Base-by-base conservation (phyloP, 768 basidiomycete species). In the Russula brevipes region DNA sequence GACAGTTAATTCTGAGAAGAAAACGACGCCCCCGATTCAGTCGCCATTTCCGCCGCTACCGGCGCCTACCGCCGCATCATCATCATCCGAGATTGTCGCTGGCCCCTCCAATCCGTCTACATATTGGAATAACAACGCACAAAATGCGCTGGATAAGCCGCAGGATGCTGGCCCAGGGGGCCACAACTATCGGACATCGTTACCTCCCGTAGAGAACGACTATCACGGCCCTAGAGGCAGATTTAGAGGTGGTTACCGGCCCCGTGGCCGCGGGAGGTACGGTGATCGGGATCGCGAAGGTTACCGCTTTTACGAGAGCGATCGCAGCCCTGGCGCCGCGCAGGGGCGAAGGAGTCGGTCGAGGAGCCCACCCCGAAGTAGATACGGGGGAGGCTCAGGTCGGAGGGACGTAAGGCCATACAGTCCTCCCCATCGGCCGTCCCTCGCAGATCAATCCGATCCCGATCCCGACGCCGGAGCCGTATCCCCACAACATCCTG, bases 321-420 rank as follows among this genome's bases (percentile, higher is more conserved):
- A 77, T 66, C 70, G 75, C 64, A 79, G 79, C 65, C 66, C 65
- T 7, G 33, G 75, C 54, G 39, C 64, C 76, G 58, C 71, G 73
- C 59, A 79, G 80, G 73, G 74, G 75, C 67, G 83, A 72, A 78
- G 73, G 64, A 88, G 87, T 75, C 86, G 89, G 54, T 91, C 89
- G 57, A 81, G 82, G 72, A 92, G 91, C 75, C 90, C 89, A 50
- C 74, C 81, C 31, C 67, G 60, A 30, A 80, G 79, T 76, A 84
- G 84, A 79, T 78, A 78, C 69, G 78, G 71, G 57, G 74, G 73
- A 57, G 73, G 24, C 24, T 1, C 73, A 59, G 46, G 58, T 36
- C 65, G 79, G 70, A 80, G 82, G 69, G 80, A 81, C 62, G 70
- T 78, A 64, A 81, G 79, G 66, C 79, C 81, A 47, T 79, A 83